A percentile compares a stretch with the other conserved stretches of the same genome.
Conservation (phyloP, 2,329 filamentous ascomycete genomes). For the Mariannaea sp. region DNA sequence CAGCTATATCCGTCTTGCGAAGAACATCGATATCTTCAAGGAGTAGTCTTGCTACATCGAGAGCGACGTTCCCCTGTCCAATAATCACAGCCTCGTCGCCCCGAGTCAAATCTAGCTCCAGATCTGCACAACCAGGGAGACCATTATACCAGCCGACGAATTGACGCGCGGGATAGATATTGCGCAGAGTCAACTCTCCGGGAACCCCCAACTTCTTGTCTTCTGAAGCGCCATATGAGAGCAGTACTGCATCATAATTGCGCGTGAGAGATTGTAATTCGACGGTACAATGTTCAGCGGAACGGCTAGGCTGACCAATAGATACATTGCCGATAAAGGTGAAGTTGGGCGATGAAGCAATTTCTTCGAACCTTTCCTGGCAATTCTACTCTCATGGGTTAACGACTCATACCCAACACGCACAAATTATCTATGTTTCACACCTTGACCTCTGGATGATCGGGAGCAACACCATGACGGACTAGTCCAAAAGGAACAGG, state of each 20-base stretch:
- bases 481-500: conserved; percentile 93
- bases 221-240: conserved; percentile 88
- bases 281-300: conserved; percentile 55
- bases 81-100: conserved; percentile 87
- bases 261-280: conserved; percentile 71
- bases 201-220: conserved; percentile 80
- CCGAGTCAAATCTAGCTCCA: conserved; percentile 73
- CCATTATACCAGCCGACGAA: conserved; percentile 99
- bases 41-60: conserved; percentile 90
- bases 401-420: background rate
- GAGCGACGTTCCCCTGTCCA: conserved; percentile 93
- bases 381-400: conserved; percentile 69
- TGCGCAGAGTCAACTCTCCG: conserved; percentile 73
- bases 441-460: conserved; percentile 98
- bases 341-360: conserved; percentile 81
- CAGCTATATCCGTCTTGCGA: conserved; percentile 84
- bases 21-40: conserved; percentile 76
- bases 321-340: conserved; percentile 90
- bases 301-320: conserved; percentile 62
- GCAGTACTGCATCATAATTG: conserved; percentile 90
- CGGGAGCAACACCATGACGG: conserved; percentile 93
- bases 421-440: background rate
- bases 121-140: conserved; percentile 75
- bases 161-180: conserved; percentile 84
- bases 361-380: conserved; percentile 88